Evolutionary conservation across 495 filamentous ascomycete genomes (phyloP).

Genomic region (Emericellopsis terricola): DNA sequence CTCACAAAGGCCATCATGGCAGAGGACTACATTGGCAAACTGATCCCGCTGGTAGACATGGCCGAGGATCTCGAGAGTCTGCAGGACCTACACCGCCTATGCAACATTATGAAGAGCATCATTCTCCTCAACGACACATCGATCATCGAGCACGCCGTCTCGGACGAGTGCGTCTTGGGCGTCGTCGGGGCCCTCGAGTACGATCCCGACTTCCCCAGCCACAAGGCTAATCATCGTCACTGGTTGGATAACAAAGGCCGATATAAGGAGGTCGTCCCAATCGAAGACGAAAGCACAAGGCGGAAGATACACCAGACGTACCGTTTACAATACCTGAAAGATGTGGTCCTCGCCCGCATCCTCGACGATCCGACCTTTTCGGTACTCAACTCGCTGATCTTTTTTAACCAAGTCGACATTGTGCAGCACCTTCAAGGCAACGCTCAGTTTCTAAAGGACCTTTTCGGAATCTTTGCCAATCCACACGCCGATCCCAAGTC

Average conservation of each 20-base stretch:
- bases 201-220: constrained; percentile 94
- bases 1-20: constrained; percentile 70
- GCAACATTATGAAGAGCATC: constrained; percentile 95
- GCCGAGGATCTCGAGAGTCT: constrained; percentile 87
- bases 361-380: constrained; percentile 96
- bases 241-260: constrained; percentile 76
- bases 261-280: constrained; percentile 92
- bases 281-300: constrained; percentile 60
- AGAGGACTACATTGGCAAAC: constrained; percentile 73
- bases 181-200: constrained; percentile 96
- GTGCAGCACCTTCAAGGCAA: constrained; percentile 80
- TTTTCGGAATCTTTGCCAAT: constrained; percentile 75
- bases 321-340: constrained; percentile 93
- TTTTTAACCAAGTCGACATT: constrained; percentile 98
- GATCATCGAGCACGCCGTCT: constrained; percentile 86
- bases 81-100: constrained; percentile 69
- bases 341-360: constrained; percentile 89
- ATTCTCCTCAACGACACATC: constrained; percentile 85
- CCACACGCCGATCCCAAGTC: constrained; percentile 43
- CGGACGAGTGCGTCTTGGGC: constrained; percentile 73
- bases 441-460: constrained; percentile 55
- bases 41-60: constrained; percentile 65
- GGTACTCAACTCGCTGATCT: constrained; percentile 93
- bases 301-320: constrained; percentile 94
- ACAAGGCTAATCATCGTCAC: constrained; percentile 93